Percentiles rank a stretch among this genome's conserved stretches.
phyloP scores from a whole-genome alignment of 1,284 basidiomycete species.

The Malassezia furfur region DNA sequence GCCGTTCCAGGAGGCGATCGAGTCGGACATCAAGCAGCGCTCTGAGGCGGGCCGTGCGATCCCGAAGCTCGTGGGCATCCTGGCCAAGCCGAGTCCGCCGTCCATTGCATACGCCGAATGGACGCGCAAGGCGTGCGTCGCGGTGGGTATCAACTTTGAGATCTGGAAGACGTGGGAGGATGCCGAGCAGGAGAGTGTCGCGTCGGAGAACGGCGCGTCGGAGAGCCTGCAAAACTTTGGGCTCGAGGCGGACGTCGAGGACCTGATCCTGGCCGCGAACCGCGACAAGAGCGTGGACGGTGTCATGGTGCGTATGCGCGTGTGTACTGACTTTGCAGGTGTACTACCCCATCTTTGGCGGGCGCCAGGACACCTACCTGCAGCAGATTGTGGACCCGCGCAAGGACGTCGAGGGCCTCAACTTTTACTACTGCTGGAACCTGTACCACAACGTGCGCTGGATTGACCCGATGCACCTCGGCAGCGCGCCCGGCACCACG shows the following conservation, averaged over 20 bases:
- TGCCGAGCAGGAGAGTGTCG: slow-evolving; percentile 16
- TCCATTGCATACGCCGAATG: slow-evolving; percentile 87
- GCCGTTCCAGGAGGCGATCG: slow-evolving; percentile 38
- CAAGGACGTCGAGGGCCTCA: slow-evolving; percentile 93
- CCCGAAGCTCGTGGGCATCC: slow-evolving; percentile 81
- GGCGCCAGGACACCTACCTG: slow-evolving; percentile 77
- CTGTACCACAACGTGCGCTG: slow-evolving; percentile 49
- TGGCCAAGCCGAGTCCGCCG: slow-evolving; percentile 75
- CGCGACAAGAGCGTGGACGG: slow-evolving; percentile 75
- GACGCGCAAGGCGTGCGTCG: slow-evolving; percentile 80
- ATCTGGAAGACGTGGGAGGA: slow-evolving; percentile 48
- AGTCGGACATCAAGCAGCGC: slow-evolving; percentile 23
- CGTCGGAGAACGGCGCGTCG: slow-evolving; percentile 51
- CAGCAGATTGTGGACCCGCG: slow-evolving; percentile 87
- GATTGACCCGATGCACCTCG: slow-evolving; percentile 40
- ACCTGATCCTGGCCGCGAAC: slow-evolving; percentile 55
- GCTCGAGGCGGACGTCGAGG: slow-evolving; percentile 57
- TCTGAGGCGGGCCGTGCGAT: slow-evolving; percentile 18
- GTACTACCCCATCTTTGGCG: slow-evolving; percentile 50
- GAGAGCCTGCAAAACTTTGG: slow-evolving; percentile 69
- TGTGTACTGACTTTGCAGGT: background rate
- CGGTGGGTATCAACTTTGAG: slow-evolving; percentile 77
- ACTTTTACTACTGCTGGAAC: slow-evolving; percentile 56
- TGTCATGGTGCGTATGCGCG: slow-evolving; percentile 67
- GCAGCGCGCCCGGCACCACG: slow-evolving; percentile 42